Base-by-base conservation (phyloP, 2,329 filamentous ascomycete genomes). In the Penicillium hordei region DNA sequence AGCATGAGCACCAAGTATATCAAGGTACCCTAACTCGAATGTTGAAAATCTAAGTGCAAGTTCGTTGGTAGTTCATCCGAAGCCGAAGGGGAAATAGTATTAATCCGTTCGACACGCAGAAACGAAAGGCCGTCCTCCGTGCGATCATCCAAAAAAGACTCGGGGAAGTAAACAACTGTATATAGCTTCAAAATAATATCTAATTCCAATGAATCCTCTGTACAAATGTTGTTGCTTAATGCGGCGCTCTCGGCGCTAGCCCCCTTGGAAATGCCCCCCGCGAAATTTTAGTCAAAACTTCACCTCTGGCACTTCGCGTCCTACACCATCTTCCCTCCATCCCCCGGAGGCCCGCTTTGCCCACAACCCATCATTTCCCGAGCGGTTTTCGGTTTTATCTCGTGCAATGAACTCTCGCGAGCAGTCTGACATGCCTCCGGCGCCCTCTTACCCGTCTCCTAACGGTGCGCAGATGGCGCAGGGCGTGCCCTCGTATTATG, bases 391-490 rank as follows among this genome's bases (percentile, higher is more conserved):
- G 45, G 50, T 53, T 48, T 40, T 44, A 50, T 61, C 42, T 29
- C 55, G 49, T 55, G 59, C 59, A 40, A 78, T 78, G 75, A 76
- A 77, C 62, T 70, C 75, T 38, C 70, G 75, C 65, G 75, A 78
- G 55, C 74, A 76, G 55, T 70, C 72, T 55, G 76, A 78, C 60
- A 73, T 78, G 70, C 72, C 75, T 70, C 72, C 75, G 66, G 71
- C 70, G 27, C 69, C 71, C n/a, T 78, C 76, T n/a, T 78, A 78
- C 57, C 74, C 76, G 5, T 78, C 75, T 13, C 74, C 76, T 42
- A 78, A 76, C 64, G 70, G 74, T 52, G 73, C 75, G 66, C 76
- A 78, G 68, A 76, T 78, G 68, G 69, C 69, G 40, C 76, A 78
- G 64, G 74, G 74, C 40, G 67, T 75, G 39, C 76, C 78, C 67